phyloP scores from a whole-genome alignment of 805 yeast genomes.

The Yarrowia yakushimensis region DNA sequence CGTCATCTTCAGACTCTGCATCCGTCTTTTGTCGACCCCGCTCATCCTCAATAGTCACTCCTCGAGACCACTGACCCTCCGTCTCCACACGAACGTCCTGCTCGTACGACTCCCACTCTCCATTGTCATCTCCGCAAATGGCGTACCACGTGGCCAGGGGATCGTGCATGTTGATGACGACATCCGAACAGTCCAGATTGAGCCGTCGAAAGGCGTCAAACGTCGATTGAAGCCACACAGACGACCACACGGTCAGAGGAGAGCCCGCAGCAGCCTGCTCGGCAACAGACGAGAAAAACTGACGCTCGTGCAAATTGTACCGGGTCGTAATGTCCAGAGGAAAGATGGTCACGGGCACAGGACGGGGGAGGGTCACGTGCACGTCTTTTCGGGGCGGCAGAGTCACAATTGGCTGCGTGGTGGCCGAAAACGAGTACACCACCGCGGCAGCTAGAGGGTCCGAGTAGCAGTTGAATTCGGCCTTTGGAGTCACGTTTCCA shows the following conservation, averaged over 20 bases:
- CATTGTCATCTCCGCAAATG: constrained; percentile 26
- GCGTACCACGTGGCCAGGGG: constrained; percentile 42
- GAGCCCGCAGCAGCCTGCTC: constrained; percentile 26
- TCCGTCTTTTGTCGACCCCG: constrained; percentile 34
- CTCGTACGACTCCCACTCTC: constrained; percentile 29
- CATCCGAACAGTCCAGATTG: constrained; percentile 28
- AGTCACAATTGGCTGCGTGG: constrained; percentile 32
- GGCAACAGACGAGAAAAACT: constrained; percentile 21
- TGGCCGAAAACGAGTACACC: constrained; percentile 38
- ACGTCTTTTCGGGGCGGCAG: constrained; percentile 34
- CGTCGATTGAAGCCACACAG: constrained; percentile 36
- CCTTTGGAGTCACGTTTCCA: constrained; percentile 43
- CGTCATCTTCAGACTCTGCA: constrained; percentile 27
- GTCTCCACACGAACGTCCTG: constrained; percentile 42
- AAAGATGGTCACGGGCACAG: constrained; percentile 37
- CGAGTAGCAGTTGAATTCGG: constrained; percentile 44
- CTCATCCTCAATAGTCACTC: constrained; percentile 39
- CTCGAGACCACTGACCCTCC: constrained; percentile 41
- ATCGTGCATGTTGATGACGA: constrained; percentile 38
- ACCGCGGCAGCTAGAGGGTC: constrained; percentile 43
- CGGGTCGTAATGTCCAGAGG: constrained; percentile 42
- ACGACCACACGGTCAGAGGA: constrained; percentile 39
- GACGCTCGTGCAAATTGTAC: constrained; percentile 34
- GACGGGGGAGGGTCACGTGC: constrained; percentile 28
- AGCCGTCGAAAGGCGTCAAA: constrained; percentile 32